These are phyloP conservation scores for Kodamaea anthophila DNA, from an alignment of 1,139 yeast genomes.

Conservation along the genomic window DNA sequence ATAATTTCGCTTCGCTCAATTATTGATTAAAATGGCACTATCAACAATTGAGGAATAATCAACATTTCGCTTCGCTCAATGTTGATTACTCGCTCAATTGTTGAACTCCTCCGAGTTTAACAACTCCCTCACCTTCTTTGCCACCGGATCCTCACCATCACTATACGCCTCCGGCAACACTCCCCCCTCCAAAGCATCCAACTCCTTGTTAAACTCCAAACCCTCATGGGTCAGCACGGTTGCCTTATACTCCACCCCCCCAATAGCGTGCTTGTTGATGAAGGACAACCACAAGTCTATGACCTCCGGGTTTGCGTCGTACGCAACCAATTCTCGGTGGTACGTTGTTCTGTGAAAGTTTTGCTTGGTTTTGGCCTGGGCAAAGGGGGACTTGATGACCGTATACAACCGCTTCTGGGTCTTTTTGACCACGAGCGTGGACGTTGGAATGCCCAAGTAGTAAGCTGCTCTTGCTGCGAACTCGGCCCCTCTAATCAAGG, in stretches of 20 bases:
- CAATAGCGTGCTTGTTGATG: conserved; percentile 67
- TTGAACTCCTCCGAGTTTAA: conserved; percentile 54
- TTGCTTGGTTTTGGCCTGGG: conserved; percentile 90
- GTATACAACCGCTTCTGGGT: conserved; percentile 80
- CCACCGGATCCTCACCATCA: conserved; percentile 53
- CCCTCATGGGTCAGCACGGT: conserved; percentile 58
- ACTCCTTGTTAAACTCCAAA: conserved; percentile 31
- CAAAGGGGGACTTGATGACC: conserved; percentile 88
- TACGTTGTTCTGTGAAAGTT: conserved; percentile 87
- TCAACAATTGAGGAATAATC: too few species aligned
- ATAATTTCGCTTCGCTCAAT: too few species aligned
- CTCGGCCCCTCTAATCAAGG: conserved; percentile 71
- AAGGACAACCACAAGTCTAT: conserved; percentile 80
- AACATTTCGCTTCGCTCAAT: too few species aligned
- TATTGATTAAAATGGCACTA: too few species aligned
- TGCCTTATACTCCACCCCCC: conserved; percentile 82
- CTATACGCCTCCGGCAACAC: conserved; percentile 32
- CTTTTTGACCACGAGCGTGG: conserved; percentile 48
- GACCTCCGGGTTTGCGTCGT: conserved; percentile 82
- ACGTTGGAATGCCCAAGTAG: conserved; percentile 78
- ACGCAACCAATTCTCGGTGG: conserved; percentile 65
- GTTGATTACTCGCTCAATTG: too few species aligned
- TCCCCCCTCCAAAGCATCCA: conserved; percentile 27
- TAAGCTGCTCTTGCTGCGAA: conserved; percentile 88
- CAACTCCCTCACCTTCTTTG: conserved; percentile 66